Evolutionary conservation across 2,329 filamentous ascomycete species (phyloP).

Genomic region (Aaosphaeria pasadenensis): DNA sequence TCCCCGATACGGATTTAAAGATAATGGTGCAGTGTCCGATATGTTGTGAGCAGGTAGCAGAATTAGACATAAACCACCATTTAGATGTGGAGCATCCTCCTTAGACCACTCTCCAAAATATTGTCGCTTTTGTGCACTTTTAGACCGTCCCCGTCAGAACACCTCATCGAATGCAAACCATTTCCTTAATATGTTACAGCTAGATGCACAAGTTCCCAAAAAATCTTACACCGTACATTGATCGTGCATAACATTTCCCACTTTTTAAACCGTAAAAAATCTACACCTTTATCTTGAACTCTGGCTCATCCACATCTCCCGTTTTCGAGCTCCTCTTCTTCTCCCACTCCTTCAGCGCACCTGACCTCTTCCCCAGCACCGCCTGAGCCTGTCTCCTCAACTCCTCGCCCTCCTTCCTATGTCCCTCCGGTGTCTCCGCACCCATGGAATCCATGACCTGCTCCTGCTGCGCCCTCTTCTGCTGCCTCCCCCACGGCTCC

Average conservation of each 20-base stretch:
- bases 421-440: not conserved
- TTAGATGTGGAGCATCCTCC: slow-evolving; percentile 31
- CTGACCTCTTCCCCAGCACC: slow-evolving; percentile 14
- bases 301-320: too few species aligned
- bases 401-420: slow-evolving; percentile 4
- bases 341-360: not conserved
- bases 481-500: slow-evolving; percentile 37
- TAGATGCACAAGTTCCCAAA: not conserved
- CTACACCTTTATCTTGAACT: too few species aligned
- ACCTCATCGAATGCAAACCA: not conserved
- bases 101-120: slow-evolving; percentile 1
- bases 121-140: not conserved
- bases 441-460: slow-evolving; percentile 10
- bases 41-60: slow-evolving; percentile 26
- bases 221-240: not conserved
- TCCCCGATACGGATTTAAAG: not conserved
- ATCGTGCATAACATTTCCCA: too few species aligned
- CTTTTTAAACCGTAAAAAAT: too few species aligned
- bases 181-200: not conserved
- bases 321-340: not conserved
- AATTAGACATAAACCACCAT: slow-evolving; percentile 39
- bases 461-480: slow-evolving; percentile 35
- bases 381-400: slow-evolving; percentile 24
- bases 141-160: not conserved
- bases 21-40: slow-evolving; percentile 37